Percentiles rank a stretch among this genome's conserved stretches.
Conservation (phyloP, 306 rosid species). For the Lupinus albus region DNA sequence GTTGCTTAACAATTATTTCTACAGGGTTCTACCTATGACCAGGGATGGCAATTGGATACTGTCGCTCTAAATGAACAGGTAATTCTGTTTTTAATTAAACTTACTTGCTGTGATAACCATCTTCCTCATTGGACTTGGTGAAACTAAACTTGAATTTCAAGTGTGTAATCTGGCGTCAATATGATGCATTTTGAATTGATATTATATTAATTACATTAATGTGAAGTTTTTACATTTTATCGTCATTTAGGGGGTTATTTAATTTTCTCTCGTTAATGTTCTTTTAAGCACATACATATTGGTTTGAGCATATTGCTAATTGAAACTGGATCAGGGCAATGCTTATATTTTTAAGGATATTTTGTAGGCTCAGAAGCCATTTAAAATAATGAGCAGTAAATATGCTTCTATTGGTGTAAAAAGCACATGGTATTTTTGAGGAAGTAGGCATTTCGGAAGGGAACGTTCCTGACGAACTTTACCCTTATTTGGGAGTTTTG, state of each 20-base stretch:
- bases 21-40: constrained; percentile 83
- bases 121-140: constrained; percentile 7
- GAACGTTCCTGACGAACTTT: not conserved
- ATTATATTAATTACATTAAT: not conserved
- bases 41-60: constrained; percentile 88
- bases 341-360: not conserved
- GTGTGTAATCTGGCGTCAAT: constrained; percentile 12
- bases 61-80: constrained; percentile 73
- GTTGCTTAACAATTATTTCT: constrained; percentile 43
- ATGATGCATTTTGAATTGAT: constrained; percentile 1
- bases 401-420: not conserved
- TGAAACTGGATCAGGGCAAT: not conserved
- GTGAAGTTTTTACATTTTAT: not conserved
- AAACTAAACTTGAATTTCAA: not conserved
- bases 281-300: not conserved
- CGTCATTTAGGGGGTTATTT: not conserved
- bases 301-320: not conserved
- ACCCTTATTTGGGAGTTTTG: not conserved
- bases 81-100: constrained; percentile 9
- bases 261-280: not conserved
- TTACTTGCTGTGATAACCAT: constrained; percentile 21
- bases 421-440: not conserved
- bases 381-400: not conserved
- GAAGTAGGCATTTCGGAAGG: not conserved
- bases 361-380: not conserved